Evolutionary conservation across 768 basidiomycete genomes (phyloP).

Genomic region (Filobasidium floriforme): DNA sequence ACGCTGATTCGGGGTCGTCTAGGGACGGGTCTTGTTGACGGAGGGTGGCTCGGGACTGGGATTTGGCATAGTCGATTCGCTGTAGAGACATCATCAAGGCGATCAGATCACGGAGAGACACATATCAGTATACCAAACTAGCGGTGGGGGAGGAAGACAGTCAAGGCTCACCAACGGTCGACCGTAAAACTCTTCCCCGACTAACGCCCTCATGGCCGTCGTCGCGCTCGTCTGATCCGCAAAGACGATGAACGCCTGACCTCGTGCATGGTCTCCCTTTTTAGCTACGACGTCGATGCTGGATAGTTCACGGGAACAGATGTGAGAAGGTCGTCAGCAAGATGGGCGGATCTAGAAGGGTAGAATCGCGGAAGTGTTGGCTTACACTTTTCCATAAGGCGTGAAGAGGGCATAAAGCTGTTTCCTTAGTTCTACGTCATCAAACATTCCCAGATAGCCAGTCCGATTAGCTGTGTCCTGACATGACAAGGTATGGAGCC

Average conservation of each 20-base stretch:
- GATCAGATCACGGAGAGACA: background rate
- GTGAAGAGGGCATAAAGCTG: constrained; percentile 85
- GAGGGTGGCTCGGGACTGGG: constrained; percentile 77
- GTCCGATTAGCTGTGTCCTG: too few species aligned
- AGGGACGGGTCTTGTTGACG: constrained; percentile 59
- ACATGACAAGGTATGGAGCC: too few species aligned
- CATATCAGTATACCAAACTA: constrained; percentile 9
- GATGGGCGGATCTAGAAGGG: background rate
- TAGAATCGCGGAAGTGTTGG: background rate
- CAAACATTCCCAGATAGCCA: background rate
- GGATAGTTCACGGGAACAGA: too few species aligned
- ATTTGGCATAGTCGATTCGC: constrained; percentile 86
- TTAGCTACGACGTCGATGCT: constrained; percentile 81
- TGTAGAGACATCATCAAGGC: constrained; percentile 43
- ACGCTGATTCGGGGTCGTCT: constrained; percentile 48
- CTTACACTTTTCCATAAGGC: constrained; percentile 73
- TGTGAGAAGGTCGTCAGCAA: too few species aligned
- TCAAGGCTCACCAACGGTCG: constrained; percentile 68
- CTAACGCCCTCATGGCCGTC: constrained; percentile 82
- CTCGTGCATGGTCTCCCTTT: constrained; percentile 75
- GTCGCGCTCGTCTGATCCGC: constrained; percentile 83
- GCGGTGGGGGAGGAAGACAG: background rate
- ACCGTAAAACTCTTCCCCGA: constrained; percentile 87
- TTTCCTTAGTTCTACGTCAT: constrained; percentile 57
- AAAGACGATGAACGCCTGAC: constrained; percentile 95